Evolutionary conservation across 495 filamentous ascomycete genomes (phyloP), one percentile per base, ranked within the genome.

Genomic region (Podospora anserina): DNA sequence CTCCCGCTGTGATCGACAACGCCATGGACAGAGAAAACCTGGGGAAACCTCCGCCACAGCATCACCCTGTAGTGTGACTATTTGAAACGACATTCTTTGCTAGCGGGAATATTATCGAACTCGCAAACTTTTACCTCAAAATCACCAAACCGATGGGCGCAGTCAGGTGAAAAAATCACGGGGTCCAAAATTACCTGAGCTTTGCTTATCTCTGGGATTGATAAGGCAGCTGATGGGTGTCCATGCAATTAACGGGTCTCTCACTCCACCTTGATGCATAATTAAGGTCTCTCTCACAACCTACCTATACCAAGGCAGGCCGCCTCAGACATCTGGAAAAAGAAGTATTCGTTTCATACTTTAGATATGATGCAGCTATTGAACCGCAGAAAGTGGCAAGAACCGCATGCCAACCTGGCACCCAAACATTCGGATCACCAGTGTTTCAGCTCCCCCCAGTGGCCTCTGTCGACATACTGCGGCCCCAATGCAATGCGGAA

Each of bases 1-100:
- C 61, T 63, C 61, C 61, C 61, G 61, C 61, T 63, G 28, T 63
- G 61, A 63, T 63, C 61, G 61, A 63, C 61, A 44, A 18, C 61
- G 61, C 61, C 61, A 63, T 44, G 61, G 32, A 49, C 6, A 32
- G 27, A 3, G 30, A 63, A 18, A 44, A 18, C 61, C 61, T 18
- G 61, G 61, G 61, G 34, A 23, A 63, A 32, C 61, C 61, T 49
- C 39, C 39, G 2, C 39, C 15, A 13, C 39, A 18, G 39, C 11
- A 49, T 49, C 11, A 49, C 13, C 39, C 39, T 49, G 15, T 49
- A 13, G 15, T 49, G 39, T 49, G 39, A 49, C 39, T 11, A 20
- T n/a, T 58, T 20, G n/a, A 58, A 20, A 58, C 6, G 6, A 20
- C 23, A 15, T 58, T 58, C 23, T 2, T 58, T 32, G 30, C 3